Base-by-base conservation (phyloP, 345 rosid species). In the Alliaria petiolata region DNA sequence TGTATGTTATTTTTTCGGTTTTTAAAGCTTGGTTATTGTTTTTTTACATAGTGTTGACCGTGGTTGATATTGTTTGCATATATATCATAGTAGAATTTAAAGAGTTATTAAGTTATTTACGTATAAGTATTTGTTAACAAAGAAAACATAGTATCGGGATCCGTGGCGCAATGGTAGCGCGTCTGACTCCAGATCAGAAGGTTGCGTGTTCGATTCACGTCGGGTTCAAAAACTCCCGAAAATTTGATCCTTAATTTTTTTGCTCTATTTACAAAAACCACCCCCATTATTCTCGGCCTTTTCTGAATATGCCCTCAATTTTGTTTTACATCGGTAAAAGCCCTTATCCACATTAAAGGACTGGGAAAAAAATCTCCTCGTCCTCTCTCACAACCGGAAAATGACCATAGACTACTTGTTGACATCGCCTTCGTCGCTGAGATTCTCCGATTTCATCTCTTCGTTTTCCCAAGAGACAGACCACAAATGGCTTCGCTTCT, bases 151-250 rank as follows among this genome's bases (percentile, higher is more conserved):
- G n/a, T n/a, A n/a, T n/a, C n/a, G n/a, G n/a, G n/a, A n/a, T n/a
- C n/a, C n/a, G n/a, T n/a, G n/a, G n/a, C n/a, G n/a, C n/a, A n/a
- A n/a, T n/a, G n/a, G n/a, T n/a, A n/a, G n/a, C n/a, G n/a, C n/a
- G n/a, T n/a, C 95, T 87, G 91, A 87, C 96, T 87, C 96, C 93
- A 82, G 95, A 86, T 87, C 96, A 89, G 89, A 93, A 93, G 98
- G 93, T 91, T 88, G 95, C 93, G 91, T 83, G 95, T 87, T 93
- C 89, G 92, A 89, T 89, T 91, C 84, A 89, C 87, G 95, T 87
- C 85, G 86, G 90, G 93, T 89, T 91, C 97, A 84, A 82, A 28
- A 71, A 4, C 0, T 9, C 71, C 67, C 66, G 56, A 68, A 61
- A 35, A 17, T 15, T 7, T 1, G 45, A 33, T 75, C 78, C 74